Conservation (phyloP, 1,139 yeast genomes). For the Geotrichum reessii region DNA sequence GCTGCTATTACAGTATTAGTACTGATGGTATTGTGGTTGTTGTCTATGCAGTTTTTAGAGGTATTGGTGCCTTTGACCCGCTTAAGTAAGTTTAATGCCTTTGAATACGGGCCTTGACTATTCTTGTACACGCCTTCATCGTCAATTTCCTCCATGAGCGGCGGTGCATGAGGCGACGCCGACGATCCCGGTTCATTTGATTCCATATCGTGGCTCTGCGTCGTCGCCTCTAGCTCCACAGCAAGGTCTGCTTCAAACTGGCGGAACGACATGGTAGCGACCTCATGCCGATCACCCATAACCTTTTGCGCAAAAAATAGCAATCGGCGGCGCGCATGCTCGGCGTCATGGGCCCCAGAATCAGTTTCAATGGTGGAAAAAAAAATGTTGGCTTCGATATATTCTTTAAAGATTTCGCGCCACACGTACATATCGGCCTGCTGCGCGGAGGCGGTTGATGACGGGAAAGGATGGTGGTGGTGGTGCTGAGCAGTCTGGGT, state of each 20-base stretch:
- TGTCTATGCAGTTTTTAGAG: not conserved
- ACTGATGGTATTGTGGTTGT: not conserved
- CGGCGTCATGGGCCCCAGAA: slow-evolving; percentile 42
- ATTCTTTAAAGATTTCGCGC: slow-evolving; percentile 61
- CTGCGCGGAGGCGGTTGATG: slow-evolving; percentile 27
- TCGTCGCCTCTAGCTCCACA: not conserved
- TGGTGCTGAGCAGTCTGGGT: slow-evolving; percentile 32
- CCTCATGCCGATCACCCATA: slow-evolving; percentile 17
- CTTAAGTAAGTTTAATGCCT: slow-evolving; percentile 1
- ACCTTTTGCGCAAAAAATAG: slow-evolving; percentile 41
- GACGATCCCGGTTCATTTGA: not conserved
- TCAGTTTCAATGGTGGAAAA: slow-evolving; percentile 50
- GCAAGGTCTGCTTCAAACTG: slow-evolving; percentile 12
- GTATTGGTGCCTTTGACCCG: not conserved
- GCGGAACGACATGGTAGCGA: slow-evolving; percentile 1
- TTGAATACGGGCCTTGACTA: slow-evolving; percentile 5
- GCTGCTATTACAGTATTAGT: not conserved
- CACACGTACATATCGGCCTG: slow-evolving; percentile 60
- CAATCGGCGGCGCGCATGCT: slow-evolving; percentile 37
- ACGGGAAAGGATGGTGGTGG: not conserved
- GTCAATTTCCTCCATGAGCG: not conserved
- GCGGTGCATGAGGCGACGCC: not conserved
- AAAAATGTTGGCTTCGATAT: slow-evolving; percentile 62
- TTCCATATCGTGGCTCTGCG: not conserved
- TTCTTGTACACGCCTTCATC: not conserved